Base-by-base conservation (phyloP, 2,329 filamentous ascomycete species). In the Sporothrix brunneoviolacea region DNA sequence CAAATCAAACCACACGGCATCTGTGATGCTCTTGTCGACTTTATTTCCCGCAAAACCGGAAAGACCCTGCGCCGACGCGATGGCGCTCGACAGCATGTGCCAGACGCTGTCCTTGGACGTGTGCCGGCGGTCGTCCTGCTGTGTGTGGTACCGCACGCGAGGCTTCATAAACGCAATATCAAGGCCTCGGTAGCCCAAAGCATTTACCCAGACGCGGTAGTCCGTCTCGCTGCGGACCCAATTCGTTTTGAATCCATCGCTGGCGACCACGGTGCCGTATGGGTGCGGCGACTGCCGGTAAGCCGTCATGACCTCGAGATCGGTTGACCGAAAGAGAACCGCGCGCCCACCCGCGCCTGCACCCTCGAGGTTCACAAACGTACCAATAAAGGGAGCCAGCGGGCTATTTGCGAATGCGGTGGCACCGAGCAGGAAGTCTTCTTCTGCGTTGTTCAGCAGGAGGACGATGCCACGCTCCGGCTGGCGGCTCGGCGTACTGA, bases 351-450 rank as follows among this genome's bases (percentile, higher is more conserved):
- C 93, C 12, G 91, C 91, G 44, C 91, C 93, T 36, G 91, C 91
- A 12, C 93, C 93, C 67, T 98, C 93, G 15, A 98, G 79, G 59
- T 98, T 98, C 57, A 97, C 72, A 63, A 98, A 97, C 0, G 88
- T 89, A 62, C 91, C 86, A 9, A 88, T 79, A 51, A 94, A 86
- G 47, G 80, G 81, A 10, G 88, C 82, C 55, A 95, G 74, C 0
- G 90, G 87, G 64, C 91, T 89, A 58, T 89, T 82, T 24, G 86
- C 83, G 62, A 94, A 96, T 6, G 86, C 90, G 54, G 82, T 80
- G 7, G 91, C 90, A 1, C 93, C 93, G 57, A 94, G 88, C 10
- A 97, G 72, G 32, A 83, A 93, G 61, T 97, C 91, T 64, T 98
- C 93, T 63, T 98, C 93, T 32, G 87, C 91, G 62, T 97, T 96